Conservation (phyloP, 371 early-diverging fungal genomes). For the Mucor plumbeus region DNA sequence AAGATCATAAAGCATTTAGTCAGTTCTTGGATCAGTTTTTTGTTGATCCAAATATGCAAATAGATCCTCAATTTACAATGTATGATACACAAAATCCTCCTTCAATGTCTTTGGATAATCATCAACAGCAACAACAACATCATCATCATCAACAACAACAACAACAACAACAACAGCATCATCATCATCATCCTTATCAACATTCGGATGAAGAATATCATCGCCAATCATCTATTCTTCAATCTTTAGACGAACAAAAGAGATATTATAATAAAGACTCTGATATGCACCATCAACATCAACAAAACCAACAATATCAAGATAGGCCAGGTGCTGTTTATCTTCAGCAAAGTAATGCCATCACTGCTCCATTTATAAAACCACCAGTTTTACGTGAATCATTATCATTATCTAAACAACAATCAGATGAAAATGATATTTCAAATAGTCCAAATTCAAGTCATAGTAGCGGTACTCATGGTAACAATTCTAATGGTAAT, state of each 20-base stretch:
- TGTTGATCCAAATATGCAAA: conserved; percentile 44
- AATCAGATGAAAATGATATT: not conserved
- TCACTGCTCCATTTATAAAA: conserved; percentile 33
- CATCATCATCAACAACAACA: not conserved
- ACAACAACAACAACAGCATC: not conserved
- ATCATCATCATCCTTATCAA: not conserved
- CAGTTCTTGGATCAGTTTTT: conserved; percentile 53
- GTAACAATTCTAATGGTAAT: not conserved
- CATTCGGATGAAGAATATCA: conserved; percentile 26
- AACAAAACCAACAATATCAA: not conserved
- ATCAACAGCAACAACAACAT: not conserved
- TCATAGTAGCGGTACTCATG: not conserved
- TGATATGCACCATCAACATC: not conserved
- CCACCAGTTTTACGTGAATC: conserved; percentile 11
- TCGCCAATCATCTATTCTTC: conserved; percentile 40
- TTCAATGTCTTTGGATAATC: conserved; percentile 20
- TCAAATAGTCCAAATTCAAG: not conserved
- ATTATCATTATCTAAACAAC: not conserved
- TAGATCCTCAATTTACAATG: conserved; percentile 25
- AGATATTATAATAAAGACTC: conserved; percentile 19
- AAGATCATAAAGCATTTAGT: conserved; percentile 48
- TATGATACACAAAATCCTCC: conserved; percentile 11
- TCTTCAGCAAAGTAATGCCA: conserved; percentile 36
- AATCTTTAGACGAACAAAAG: conserved; percentile 45
- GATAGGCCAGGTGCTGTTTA: conserved; percentile 31